phyloP scores from a whole-genome alignment of 1,139 yeast genomes.

The Blastobotrys petasosporus region DNA sequence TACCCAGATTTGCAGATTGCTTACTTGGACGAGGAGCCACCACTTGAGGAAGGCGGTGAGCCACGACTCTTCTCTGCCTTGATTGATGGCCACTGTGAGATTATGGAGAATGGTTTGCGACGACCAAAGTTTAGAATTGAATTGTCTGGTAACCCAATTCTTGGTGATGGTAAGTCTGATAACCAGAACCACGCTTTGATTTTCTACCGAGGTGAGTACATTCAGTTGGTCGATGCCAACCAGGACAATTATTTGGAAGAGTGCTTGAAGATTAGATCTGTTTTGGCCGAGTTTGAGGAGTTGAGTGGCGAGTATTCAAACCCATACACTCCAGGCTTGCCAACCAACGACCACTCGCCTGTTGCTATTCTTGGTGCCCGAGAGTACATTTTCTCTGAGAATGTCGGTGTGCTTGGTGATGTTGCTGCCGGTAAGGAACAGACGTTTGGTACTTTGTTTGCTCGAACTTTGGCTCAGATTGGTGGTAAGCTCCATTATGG shows the following conservation, averaged over 20 bases:
- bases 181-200: slow-evolving; percentile 96
- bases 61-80: slow-evolving; percentile 95
- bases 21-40: slow-evolving; percentile 89
- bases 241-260: slow-evolving; percentile 98
- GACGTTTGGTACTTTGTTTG: slow-evolving; percentile 96
- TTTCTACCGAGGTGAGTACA: slow-evolving; percentile 98
- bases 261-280: slow-evolving; percentile 95
- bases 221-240: slow-evolving; percentile 96
- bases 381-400: slow-evolving; percentile 98
- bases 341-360: slow-evolving; percentile 41
- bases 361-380: slow-evolving; percentile 99
- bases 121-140: slow-evolving; percentile 98
- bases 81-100: slow-evolving; percentile 98
- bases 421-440: slow-evolving; percentile 99
- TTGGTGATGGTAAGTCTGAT: slow-evolving; percentile 99
- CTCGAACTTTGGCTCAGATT: slow-evolving; percentile 95
- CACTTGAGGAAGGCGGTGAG: slow-evolving; percentile 89
- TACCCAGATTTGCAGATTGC: slow-evolving; percentile 98
- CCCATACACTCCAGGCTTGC: slow-evolving; percentile 42
- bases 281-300: slow-evolving; percentile 96
- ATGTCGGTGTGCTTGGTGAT: slow-evolving; percentile 98
- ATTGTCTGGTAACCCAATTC: slow-evolving; percentile 96
- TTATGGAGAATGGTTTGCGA: slow-evolving; percentile 96
- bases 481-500: slow-evolving; percentile 99
- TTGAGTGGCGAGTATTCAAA: slow-evolving; percentile 53